phyloP scores from a whole-genome alignment of 78 protist genomes.

The Thecamonas trahens region DNA sequence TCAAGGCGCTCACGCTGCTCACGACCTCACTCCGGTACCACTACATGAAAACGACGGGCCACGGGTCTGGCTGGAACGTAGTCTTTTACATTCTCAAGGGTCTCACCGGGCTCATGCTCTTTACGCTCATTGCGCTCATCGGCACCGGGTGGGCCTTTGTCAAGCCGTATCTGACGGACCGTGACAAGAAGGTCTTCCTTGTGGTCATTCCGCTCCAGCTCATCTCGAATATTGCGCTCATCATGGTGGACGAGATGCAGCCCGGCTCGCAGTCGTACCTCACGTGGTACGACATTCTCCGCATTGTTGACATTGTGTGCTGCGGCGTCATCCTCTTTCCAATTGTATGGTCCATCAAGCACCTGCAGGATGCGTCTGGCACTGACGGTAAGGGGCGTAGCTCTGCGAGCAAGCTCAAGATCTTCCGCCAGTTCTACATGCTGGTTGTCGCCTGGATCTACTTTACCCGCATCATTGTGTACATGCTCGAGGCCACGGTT shows the following conservation, averaged over 20 bases:
- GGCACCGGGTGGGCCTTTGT: slow-evolving; percentile 76
- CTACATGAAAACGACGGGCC: slow-evolving; percentile 46
- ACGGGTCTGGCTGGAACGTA: slow-evolving; percentile 50
- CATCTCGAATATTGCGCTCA: slow-evolving; percentile 64
- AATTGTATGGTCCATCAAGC: slow-evolving; percentile 69
- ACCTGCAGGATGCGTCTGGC: slow-evolving; percentile 36
- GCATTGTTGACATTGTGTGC: slow-evolving; percentile 72
- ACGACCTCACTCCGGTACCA: slow-evolving; percentile 6
- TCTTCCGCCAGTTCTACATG: slow-evolving; percentile 72
- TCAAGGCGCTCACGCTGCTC: not conserved
- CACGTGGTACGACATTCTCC: slow-evolving; percentile 56
- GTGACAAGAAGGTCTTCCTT: slow-evolving; percentile 65
- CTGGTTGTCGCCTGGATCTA: slow-evolving; percentile 59
- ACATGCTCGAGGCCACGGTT: slow-evolving; percentile 44
- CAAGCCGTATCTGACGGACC: slow-evolving; percentile 62
- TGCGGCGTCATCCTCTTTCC: slow-evolving; percentile 67
- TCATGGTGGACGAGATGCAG: slow-evolving; percentile 62
- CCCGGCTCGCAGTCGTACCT: slow-evolving; percentile 63
- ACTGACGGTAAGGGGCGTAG: slow-evolving; percentile 58
- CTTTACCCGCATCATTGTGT: slow-evolving; percentile 70
- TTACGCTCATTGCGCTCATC: slow-evolving; percentile 60
- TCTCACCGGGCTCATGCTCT: slow-evolving; percentile 66
- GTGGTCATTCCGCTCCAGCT: slow-evolving; percentile 36
- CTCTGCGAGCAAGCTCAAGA: slow-evolving; percentile 36
- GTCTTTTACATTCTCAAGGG: slow-evolving; percentile 38